phyloP scores from a whole-genome alignment of 257 asterid genomes.

The Petunia secreta region DNA sequence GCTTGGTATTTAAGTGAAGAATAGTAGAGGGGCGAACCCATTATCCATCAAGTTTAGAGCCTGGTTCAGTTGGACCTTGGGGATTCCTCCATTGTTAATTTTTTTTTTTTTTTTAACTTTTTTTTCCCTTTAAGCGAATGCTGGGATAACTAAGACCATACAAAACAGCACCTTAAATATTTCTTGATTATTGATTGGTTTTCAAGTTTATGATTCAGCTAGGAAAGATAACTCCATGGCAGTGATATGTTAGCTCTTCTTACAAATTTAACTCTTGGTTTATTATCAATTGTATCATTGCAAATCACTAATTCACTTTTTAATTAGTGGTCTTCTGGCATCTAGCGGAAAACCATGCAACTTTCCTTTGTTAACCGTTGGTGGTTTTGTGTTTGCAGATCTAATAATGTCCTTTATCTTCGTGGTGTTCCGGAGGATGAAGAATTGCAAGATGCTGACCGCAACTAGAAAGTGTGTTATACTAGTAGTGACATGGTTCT shows the following conservation, averaged over 20 bases:
- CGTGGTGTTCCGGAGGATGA: conserved; percentile 24
- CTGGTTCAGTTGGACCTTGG: no score
- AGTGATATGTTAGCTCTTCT: background rate
- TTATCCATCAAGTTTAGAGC: no score
- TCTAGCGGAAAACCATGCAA: background rate
- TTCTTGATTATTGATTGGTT: background rate
- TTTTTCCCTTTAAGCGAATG: no score
- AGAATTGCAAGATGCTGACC: conserved; percentile 18
- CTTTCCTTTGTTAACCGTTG: background rate
- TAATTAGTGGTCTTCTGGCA: no score
- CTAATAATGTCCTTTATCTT: conserved; percentile 16
- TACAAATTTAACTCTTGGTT: background rate
- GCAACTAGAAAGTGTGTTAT: conserved; percentile 1
- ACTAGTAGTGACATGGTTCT: background rate
- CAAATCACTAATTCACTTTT: background rate
- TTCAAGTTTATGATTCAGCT: background rate
- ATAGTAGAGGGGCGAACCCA: no score
- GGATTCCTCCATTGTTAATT: no score
- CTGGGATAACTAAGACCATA: no score
- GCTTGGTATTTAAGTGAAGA: no score
- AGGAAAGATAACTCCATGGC: background rate
- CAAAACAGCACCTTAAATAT: background rate
- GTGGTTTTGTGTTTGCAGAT: conserved; percentile 1
- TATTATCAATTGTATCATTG: background rate
- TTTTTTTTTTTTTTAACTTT: no score